Evolutionary conservation across 108 stramenopile genomes (phyloP).

Genomic region (Phaeodactylum tricornutum): DNA sequence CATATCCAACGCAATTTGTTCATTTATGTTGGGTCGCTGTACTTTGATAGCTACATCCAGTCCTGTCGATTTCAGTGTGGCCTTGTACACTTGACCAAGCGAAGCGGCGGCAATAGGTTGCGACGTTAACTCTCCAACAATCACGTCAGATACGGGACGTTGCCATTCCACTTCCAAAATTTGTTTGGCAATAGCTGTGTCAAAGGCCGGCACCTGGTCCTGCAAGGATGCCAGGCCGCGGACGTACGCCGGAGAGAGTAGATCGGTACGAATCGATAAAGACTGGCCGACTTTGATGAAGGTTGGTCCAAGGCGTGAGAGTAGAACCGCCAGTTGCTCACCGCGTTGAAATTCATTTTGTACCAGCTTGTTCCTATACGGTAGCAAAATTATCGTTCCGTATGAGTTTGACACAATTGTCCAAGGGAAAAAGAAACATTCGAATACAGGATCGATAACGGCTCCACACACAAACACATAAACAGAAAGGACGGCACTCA

Average conservation of each 20-base stretch:
- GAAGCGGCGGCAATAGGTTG: constrained; percentile 89
- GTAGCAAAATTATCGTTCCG: neutral
- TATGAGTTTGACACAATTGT: neutral
- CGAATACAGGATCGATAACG: constrained; percentile 2
- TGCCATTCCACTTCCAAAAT: constrained; percentile 90
- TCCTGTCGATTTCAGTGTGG: constrained; percentile 28
- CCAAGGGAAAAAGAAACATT: too few species aligned
- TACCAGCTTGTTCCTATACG: constrained; percentile 22
- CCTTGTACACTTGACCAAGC: constrained; percentile 89
- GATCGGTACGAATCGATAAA: constrained; percentile 87
- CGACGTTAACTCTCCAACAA: constrained; percentile 48
- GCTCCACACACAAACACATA: neutral
- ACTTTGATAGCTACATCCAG: constrained; percentile 90
- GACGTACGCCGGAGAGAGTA: constrained; percentile 76
- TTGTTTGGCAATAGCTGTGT: constrained; percentile 45
- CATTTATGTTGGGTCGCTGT: constrained; percentile 87
- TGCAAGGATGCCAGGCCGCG: constrained; percentile 75
- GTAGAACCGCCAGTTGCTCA: constrained; percentile 44
- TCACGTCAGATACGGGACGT: constrained; percentile 24
- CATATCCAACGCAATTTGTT: constrained; percentile 94
- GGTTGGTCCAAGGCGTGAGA: constrained; percentile 68
- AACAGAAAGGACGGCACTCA: neutral
- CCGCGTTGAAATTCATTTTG: constrained; percentile 51
- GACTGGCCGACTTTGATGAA: constrained; percentile 95
- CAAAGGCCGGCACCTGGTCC: constrained; percentile 85